Evolutionary conservation across 2,329 filamentous ascomycete species (phyloP).

Genomic region (Diaporthe aspalathi): DNA sequence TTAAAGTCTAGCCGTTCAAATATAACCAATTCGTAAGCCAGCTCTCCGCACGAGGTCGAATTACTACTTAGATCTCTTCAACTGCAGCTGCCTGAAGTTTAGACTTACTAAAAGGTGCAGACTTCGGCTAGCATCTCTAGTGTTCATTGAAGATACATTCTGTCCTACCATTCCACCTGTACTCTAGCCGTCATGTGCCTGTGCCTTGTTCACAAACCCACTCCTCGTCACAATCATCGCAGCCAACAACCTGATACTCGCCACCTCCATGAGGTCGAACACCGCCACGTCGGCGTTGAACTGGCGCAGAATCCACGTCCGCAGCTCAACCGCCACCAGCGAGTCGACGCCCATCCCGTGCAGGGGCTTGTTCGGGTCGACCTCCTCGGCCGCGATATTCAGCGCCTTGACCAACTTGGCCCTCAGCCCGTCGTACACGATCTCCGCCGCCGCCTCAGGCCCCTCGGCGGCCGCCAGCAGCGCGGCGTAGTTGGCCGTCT

Average conservation of each 20-base stretch:
- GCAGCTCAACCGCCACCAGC: conserved; percentile 43
- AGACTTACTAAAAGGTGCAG: too few relatives aligned
- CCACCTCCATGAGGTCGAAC: conserved; percentile 48
- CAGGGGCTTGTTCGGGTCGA: conserved; percentile 41
- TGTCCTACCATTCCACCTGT: too few relatives aligned
- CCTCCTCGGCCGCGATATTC: conserved; percentile 40
- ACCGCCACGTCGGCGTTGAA: conserved; percentile 43
- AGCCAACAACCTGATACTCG: not conserved
- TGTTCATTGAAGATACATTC: too few relatives aligned
- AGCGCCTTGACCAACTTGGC: conserved; percentile 42
- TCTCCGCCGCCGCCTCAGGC: conserved; percentile 40
- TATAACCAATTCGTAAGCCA: too few relatives aligned
- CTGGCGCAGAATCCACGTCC: conserved; percentile 42
- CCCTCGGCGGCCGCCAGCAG: conserved; percentile 42
- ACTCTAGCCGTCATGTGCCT: too few relatives aligned
- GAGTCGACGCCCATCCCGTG: conserved; percentile 44
- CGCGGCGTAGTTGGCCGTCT: conserved; percentile 29
- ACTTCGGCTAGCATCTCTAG: too few relatives aligned
- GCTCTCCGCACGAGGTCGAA: too few relatives aligned
- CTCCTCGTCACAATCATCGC: not conserved
- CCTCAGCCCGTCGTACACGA: conserved; percentile 44
- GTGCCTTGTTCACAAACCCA: not conserved
- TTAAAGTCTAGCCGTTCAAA: too few relatives aligned
- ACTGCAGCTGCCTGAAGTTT: too few relatives aligned
- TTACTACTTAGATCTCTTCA: too few relatives aligned